Conservation (phyloP, 2,329 filamentous ascomycete genomes). For the Pseudogymnoascus sp. region DNA sequence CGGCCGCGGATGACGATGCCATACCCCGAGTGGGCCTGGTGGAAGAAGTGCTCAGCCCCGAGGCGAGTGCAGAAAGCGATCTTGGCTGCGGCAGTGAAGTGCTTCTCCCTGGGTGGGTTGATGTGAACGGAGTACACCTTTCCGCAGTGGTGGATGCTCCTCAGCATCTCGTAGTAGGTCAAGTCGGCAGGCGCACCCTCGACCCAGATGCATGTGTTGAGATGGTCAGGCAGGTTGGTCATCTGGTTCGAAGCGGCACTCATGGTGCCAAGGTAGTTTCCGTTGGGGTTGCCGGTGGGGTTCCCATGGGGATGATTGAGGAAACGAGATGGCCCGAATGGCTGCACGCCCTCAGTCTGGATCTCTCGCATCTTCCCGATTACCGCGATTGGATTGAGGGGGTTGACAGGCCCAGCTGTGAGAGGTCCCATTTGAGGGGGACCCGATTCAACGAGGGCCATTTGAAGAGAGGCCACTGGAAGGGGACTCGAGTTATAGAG, state of each 20-base stretch:
- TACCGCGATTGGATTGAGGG: neutral
- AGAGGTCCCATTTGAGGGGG: neutral
- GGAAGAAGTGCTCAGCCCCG: neutral
- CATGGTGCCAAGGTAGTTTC: slow-evolving; percentile 1
- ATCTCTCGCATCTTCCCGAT: neutral
- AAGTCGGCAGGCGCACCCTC: slow-evolving; percentile 15
- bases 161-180: slow-evolving; percentile 15
- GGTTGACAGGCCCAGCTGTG: neutral
- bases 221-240: slow-evolving; percentile 11
- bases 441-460: neutral
- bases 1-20: slow-evolving; percentile 12
- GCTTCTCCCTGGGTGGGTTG: slow-evolving; percentile 5
- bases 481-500: neutral
- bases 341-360: neutral
- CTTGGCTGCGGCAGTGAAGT: slow-evolving; percentile 17
- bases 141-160: slow-evolving; percentile 14
- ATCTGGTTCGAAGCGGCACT: slow-evolving; percentile 1
- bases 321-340: neutral
- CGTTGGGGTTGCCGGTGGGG: neutral
- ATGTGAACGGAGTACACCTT: slow-evolving; percentile 17
- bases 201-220: slow-evolving; percentile 21
- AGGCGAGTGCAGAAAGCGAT: slow-evolving; percentile 15
- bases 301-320: neutral
- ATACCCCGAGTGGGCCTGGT: neutral
- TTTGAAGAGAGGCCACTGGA: neutral